Percentiles rank a stretch among this genome's conserved stretches.
phyloP scores from a whole-genome alignment of 1,284 basidiomycete genomes.

The Phellinidium pouzarii region DNA sequence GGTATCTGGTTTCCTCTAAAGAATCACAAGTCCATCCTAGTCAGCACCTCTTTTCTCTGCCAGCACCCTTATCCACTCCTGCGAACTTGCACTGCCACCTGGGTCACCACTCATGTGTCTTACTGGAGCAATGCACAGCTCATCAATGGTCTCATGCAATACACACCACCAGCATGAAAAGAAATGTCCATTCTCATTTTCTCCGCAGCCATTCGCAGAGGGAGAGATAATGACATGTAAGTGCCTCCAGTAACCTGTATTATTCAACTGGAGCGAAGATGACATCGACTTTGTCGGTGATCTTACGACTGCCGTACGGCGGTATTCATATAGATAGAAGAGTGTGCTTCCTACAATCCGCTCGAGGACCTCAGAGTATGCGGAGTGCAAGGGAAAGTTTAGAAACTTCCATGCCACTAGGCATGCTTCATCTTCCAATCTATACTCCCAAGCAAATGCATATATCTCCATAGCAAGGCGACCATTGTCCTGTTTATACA shows the following conservation, averaged over 20 bases:
- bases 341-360: background rate
- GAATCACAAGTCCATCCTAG: no score
- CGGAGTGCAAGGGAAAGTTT: background rate
- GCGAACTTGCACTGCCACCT: no score
- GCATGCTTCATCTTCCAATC: background rate
- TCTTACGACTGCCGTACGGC: background rate
- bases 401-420: slow-evolving; percentile 5
- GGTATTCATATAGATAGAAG: slow-evolving; percentile 7
- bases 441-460: slow-evolving; percentile 7
- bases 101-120: no score
- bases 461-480: slow-evolving; percentile 2
- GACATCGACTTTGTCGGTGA: slow-evolving; percentile 7
- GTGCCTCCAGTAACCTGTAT: background rate
- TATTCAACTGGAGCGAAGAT: slow-evolving; percentile 6
- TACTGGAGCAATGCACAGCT: no score
- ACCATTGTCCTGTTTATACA: background rate
- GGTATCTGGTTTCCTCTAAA: no score
- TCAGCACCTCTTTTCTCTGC: no score
- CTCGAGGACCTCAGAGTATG: slow-evolving; percentile 5
- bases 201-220: slow-evolving; percentile 4
- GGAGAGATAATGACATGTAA: background rate
- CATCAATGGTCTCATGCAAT: slow-evolving; percentile 6
- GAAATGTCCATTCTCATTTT: background rate
- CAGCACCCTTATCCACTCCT: no score
- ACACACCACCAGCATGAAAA: slow-evolving; percentile 3